phyloP scores from a whole-genome alignment of 805 yeast species.

The Wickerhamomyces sydowiorum region DNA sequence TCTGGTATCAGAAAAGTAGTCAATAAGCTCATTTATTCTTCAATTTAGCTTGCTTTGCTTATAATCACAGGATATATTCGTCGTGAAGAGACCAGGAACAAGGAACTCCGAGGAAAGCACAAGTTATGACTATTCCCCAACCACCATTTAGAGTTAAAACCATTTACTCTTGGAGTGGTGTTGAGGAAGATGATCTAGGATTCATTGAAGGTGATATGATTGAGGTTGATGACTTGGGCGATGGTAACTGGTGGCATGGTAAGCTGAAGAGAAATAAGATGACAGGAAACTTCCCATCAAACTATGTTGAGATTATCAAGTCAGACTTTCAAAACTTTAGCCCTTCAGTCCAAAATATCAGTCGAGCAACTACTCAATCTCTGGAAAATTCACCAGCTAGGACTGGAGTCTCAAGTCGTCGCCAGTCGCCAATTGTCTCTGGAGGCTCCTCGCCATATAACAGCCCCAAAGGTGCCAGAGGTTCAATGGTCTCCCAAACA shows the following conservation, averaged over 20 bases:
- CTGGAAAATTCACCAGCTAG: neutral
- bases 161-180: slow-evolving; percentile 91
- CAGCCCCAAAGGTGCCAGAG: neutral
- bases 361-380: neutral
- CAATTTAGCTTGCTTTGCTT: neutral
- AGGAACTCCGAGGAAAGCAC: neutral
- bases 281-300: slow-evolving; percentile 82
- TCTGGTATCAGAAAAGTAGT: neutral
- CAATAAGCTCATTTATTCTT: neutral
- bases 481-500: neutral
- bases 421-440: neutral
- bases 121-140: slow-evolving; percentile 25
- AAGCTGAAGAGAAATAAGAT: slow-evolving; percentile 70
- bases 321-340: slow-evolving; percentile 18
- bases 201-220: slow-evolving; percentile 91
- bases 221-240: slow-evolving; percentile 73
- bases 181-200: slow-evolving; percentile 82
- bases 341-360: neutral
- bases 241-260: slow-evolving; percentile 94
- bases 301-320: slow-evolving; percentile 64
- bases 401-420: neutral
- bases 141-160: slow-evolving; percentile 77
- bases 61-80: neutral
- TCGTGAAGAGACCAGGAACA: neutral
- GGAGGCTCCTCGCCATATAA: neutral